Percentiles rank a stretch among this genome's conserved stretches.
Evolutionary conservation across 352 stramenopile species (phyloP).

Genomic region (Globisporangium cederbergense): DNA sequence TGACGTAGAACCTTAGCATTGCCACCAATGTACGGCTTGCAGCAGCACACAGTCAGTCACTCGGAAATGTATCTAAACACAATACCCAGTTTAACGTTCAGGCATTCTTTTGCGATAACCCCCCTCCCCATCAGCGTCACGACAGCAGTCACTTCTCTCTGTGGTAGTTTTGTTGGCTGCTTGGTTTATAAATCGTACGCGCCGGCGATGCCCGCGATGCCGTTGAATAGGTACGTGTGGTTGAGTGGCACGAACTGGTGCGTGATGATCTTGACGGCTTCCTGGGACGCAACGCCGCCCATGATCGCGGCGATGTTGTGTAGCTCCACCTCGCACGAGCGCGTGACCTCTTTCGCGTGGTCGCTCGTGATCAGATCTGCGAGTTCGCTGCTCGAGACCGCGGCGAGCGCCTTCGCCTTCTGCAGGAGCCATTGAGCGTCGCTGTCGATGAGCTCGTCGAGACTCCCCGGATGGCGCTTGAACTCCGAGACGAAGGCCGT

Average conservation of each 20-base stretch:
- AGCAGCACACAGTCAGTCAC: background rate
- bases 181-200: conserved; percentile 70
- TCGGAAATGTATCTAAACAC: background rate
- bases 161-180: background rate
- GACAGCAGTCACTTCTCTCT: background rate
- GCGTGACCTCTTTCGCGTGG: conserved; percentile 90
- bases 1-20: background rate
- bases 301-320: conserved; percentile 93
- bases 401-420: conserved; percentile 40
- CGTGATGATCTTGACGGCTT: conserved; percentile 98
- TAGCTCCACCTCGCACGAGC: conserved; percentile 91
- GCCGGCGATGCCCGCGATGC: conserved; percentile 81
- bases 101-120: too few relatives aligned
- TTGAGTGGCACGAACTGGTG: conserved; percentile 96
- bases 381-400: conserved; percentile 18
- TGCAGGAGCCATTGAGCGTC: conserved; percentile 64
- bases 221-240: conserved; percentile 98
- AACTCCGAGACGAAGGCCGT: conserved; percentile 43
- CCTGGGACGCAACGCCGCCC: conserved; percentile 95
- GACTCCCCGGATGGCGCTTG: conserved; percentile 79
- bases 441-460: conserved; percentile 44
- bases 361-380: conserved; percentile 52
- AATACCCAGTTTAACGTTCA: background rate
- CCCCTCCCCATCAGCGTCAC: too few relatives aligned
- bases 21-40: background rate